Evolutionary conservation across 2,329 filamentous ascomycete species (phyloP), one percentile per base, ranked within the genome.

Genomic region (Aspergillus amoenus): DNA sequence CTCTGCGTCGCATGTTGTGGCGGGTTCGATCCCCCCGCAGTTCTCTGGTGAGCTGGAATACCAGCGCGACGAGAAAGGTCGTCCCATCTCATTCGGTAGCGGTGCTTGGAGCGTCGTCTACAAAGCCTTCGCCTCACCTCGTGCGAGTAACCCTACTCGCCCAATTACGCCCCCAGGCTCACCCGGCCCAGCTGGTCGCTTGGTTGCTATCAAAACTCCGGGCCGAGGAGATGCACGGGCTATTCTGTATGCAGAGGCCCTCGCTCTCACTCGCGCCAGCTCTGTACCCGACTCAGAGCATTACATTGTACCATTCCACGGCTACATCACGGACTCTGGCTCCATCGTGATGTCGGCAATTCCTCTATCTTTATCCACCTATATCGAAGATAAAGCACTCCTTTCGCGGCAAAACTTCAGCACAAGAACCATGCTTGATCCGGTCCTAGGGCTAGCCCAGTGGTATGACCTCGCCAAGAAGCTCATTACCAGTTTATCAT

Each of bases 91-190:
- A 52, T 79, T 76, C 52, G 79, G 78, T 22, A 71, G 70, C 39
- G 79, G 79, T 22, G 77, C 71, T 17, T 81, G 78, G 78, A 80
- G 78, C 59, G 73, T 71, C 17, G 79, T 81, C 17, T 79, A 77
- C 65, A 76, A 74, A 59, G 79, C 77, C 11, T 68, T 60, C 5
- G 67, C 69, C 12, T 64, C 50, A 18, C 58, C 62, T 12, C 34
- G 61, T 37, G 40, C 57, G n/a, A 45, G 34, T 12, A 45, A 49
- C 18, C 15, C 45, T 11, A 12, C 54, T 27, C 42, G 62, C 32
- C 27, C 54, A 15, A 48, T 67, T 27, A 74, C 70, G 37, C 69
- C 71, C 43, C 71, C 74, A 15, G 73, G 70, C 48, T 77, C 76
- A 12, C 74, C 76, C 32, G 63, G 64, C 7, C 64, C 66, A 21